Evolutionary conservation across 352 stramenopile genomes (phyloP), one percentile per base, ranked within the genome.

Genomic region (Phytophthora megakarya): DNA sequence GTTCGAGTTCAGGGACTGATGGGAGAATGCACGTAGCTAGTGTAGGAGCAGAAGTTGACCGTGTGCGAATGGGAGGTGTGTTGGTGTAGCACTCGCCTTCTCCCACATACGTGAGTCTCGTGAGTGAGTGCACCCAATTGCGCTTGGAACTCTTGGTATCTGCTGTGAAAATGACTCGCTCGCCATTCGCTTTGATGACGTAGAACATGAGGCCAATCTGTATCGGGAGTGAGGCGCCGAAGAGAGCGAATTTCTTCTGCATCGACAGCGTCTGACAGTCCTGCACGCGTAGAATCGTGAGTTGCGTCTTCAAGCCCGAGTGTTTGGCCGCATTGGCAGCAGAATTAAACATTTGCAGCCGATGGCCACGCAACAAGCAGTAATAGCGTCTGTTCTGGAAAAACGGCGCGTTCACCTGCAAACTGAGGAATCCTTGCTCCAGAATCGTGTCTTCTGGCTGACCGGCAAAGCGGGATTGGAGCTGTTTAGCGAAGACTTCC

Each of bases 381-480:
- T 92, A 92, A 66, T 80, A 86, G 16, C 77, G 73, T 65, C 75
- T 76, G 56, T 65, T 72, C 60, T 90, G 83, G 49, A 89, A 80
- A 62, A 90, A 86, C 7, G 81, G 76, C 23, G 68, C 56, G 49
- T 78, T 71, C 35, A 73, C 68, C 1, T 76, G 79, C 23, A 89
- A 49, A 23, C 67, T 82, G 22, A 92, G 67, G 51, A 76, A 90
- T 7, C 83, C 83, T 44, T 92, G 83, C 48, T 90, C 77, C 43
- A 87, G 62, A 38, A 92, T 83, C 16, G 83, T 92, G 67, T 85
- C 45, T n/a, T 82, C 69, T 1, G 83, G 61, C 35, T 87, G 75
- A 2, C 60, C 72, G 0, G 61, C 76, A 32, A 87, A 86, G 33
- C 78, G 73, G 3, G 75, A 78, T 48, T 81, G 67, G 22, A 73